Percentiles rank a stretch among this genome's conserved stretches.
phyloP scores from a whole-genome alignment of 2,329 filamentous ascomycete species.

The Alternaria burnsii region DNA sequence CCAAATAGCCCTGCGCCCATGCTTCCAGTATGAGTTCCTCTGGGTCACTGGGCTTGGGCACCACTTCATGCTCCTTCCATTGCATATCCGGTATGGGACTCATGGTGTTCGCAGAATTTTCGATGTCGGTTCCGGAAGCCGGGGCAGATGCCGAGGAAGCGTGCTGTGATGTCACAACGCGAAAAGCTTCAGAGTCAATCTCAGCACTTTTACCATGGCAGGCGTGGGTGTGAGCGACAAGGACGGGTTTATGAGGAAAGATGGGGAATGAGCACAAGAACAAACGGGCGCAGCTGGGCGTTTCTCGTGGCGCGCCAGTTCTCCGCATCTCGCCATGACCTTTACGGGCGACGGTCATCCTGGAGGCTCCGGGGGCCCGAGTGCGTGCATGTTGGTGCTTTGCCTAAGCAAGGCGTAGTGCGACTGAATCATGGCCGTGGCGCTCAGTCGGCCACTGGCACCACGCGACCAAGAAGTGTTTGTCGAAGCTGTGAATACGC shows the following conservation, averaged over 20 bases:
- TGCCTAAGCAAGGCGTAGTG: conserved; percentile 25
- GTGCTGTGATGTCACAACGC: conserved; percentile 33
- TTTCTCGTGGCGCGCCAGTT: conserved; percentile 18
- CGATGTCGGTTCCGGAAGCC: conserved; percentile 13
- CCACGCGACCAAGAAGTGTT: conserved; percentile 7
- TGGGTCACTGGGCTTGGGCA: conserved; percentile 43
- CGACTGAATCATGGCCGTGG: conserved; percentile 20
- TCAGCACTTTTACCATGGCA: conserved; percentile 32
- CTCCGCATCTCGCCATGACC: conserved; percentile 44
- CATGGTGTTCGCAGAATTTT: conserved; percentile 32
- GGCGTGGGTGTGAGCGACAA: conserved; percentile 12
- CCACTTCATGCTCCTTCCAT: conserved; percentile 27
- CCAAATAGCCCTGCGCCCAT: conserved; percentile 53
- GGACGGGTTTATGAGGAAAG: conserved; percentile 9
- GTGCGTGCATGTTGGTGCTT: conserved; percentile 25
- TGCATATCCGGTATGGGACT: conserved; percentile 24
- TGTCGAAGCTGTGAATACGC: conserved; percentile 6
- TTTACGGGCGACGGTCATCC: conserved; percentile 24
- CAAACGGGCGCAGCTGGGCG: conserved; percentile 15
- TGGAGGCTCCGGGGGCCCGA: conserved; percentile 25
- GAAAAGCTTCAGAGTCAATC: conserved; percentile 21
- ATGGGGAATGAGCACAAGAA: conserved; percentile 9
- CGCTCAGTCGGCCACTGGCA: conserved; percentile 20
- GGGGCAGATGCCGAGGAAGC: conserved; percentile 28
- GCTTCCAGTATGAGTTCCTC: conserved; percentile 50